Percentiles rank a stretch among this genome's conserved stretches.
Conservation (phyloP, 306 rosid species). For the Quercus rubra region DNA sequence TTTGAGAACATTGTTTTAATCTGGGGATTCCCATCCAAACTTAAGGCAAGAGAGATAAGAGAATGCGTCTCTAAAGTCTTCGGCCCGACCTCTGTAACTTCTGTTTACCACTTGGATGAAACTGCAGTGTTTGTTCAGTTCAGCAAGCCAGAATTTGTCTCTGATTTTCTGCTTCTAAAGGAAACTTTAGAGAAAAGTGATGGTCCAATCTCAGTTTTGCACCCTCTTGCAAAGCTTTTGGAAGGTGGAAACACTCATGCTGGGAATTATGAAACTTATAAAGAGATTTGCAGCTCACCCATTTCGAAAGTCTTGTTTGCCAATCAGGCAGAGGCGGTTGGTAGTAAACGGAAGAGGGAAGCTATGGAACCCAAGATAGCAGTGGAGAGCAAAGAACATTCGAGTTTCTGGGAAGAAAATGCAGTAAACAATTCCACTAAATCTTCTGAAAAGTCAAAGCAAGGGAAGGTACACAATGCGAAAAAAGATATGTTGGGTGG, state of each 20-base stretch:
- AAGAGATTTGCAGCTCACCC: conserved; percentile 64
- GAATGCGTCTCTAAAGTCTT: conserved; percentile 61
- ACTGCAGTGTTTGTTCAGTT: conserved; percentile 74
- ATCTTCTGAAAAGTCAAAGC: conserved; percentile 11
- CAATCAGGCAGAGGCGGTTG: conserved; percentile 72
- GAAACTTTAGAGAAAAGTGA: conserved; percentile 55
- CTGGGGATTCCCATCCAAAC: conserved; percentile 72
- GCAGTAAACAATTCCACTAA: conserved; percentile 9
- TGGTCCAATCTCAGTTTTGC: conserved; percentile 59
- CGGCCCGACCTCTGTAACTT: conserved; percentile 50
- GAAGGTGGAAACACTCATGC: conserved; percentile 70
- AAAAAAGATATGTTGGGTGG: conserved; percentile 21
- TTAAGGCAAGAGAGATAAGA: conserved; percentile 61
- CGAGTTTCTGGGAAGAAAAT: conserved; percentile 12
- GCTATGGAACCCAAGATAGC: conserved; percentile 30
- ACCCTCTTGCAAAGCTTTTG: conserved; percentile 66
- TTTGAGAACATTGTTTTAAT: conserved; percentile 70
- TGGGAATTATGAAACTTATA: conserved; percentile 70
- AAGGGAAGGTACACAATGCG: conserved; percentile 24
- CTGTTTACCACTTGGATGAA: conserved; percentile 74
- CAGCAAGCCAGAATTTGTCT: conserved; percentile 47
- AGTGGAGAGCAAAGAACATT: conserved; percentile 18
- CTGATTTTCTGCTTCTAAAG: conserved; percentile 67
- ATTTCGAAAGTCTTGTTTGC: conserved; percentile 56
- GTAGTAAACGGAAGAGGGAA: conserved; percentile 49